Percentiles rank a stretch among this genome's conserved stretches.
Evolutionary conservation across 2,329 filamentous ascomycete genomes (phyloP).

Genomic region (Phyllosticta citriasiana): DNA sequence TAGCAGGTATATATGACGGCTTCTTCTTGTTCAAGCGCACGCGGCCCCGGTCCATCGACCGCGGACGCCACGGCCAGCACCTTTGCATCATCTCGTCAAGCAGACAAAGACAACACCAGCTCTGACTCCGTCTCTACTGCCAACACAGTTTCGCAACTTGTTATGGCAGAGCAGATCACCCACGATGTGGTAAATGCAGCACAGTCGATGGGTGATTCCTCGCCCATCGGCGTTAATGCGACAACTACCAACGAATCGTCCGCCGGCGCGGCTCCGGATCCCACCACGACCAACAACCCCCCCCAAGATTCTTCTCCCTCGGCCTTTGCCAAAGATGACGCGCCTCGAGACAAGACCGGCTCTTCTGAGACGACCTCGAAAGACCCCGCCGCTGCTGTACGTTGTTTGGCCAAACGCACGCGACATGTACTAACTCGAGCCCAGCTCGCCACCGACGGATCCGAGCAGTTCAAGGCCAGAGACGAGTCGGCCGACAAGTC

Average conservation of each 20-base stretch:
- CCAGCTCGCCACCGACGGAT: slow-evolving; percentile 4
- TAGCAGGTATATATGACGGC: slow-evolving; percentile 27
- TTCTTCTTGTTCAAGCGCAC: slow-evolving; percentile 17
- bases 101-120: slow-evolving; percentile 18
- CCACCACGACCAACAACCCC: slow-evolving; percentile 22
- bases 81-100: slow-evolving; percentile 7
- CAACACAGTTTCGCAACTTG: slow-evolving; percentile 44
- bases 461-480: background rate
- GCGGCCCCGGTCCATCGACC: slow-evolving; percentile 12
- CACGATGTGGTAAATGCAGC: slow-evolving; percentile 64
- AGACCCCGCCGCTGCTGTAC: slow-evolving; percentile 15
- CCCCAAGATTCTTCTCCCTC: slow-evolving; percentile 25
- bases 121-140: slow-evolving; percentile 26
- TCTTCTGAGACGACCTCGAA: background rate
- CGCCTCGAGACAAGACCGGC: slow-evolving; percentile 12
- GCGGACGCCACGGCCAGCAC: slow-evolving; percentile 8
- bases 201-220: slow-evolving; percentile 54
- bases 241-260: slow-evolving; percentile 44
- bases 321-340: slow-evolving; percentile 18
- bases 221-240: slow-evolving; percentile 57
- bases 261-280: slow-evolving; percentile 37
- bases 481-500: slow-evolving; percentile 13
- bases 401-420: slow-evolving; percentile 11
- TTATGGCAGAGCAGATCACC: slow-evolving; percentile 63
- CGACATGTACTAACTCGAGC: background rate